Evolutionary conservation across 2,329 filamentous ascomycete species (phyloP), one percentile per base, ranked within the genome.

Genomic region (Diaporthe australafricana): DNA sequence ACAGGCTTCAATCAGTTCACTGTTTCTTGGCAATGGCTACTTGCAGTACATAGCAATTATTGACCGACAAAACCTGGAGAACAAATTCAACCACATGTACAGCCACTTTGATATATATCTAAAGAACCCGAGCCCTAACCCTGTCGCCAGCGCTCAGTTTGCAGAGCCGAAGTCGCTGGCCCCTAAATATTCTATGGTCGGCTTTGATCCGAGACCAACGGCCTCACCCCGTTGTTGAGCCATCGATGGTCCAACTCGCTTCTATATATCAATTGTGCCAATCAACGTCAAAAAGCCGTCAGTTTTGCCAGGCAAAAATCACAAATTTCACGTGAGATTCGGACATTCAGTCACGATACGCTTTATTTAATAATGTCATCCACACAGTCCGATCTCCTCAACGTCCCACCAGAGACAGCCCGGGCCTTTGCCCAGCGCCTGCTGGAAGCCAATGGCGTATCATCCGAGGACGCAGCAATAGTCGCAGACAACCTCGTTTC

Each of bases 401-500:
- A 73, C 38, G 55, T 70, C 57, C 48, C 69, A 48, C 53, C 57
- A 22, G 65, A 57, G n/a, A 48, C 30, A 27, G 77, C 76, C 53
- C 67, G 75, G 32, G 63, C 72, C 1, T 90, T 91, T 69, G 84
- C 89, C 6, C 81, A 87, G 75, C 81, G 82, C 6, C 81, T 94
- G 16, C 87, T 94, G 40, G 76, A 81, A 71, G 90, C 85, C 32
- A 90, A 94, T 77, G 88, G 89, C 2, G 91, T 93, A 0, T 81
- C 90, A 0, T 70, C 80, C 0, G 79, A 84, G 3, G 88, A 93
- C 74, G 92, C 93, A 20, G 74, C 81, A 5, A 89, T 90, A 45
- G 83, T 95, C 16, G 90, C 93, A n/a, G 82, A 84, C 73, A 93
- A 91, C 74, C 88, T 96, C 1, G 87, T 95, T 1, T 88, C 89